A percentile compares a stretch with the other conserved stretches of the same genome.
These are phyloP conservation scores for Phalaenopsis hybrid DNA, from an alignment of 116 monocot genomes.

Conservation along the genomic window DNA sequence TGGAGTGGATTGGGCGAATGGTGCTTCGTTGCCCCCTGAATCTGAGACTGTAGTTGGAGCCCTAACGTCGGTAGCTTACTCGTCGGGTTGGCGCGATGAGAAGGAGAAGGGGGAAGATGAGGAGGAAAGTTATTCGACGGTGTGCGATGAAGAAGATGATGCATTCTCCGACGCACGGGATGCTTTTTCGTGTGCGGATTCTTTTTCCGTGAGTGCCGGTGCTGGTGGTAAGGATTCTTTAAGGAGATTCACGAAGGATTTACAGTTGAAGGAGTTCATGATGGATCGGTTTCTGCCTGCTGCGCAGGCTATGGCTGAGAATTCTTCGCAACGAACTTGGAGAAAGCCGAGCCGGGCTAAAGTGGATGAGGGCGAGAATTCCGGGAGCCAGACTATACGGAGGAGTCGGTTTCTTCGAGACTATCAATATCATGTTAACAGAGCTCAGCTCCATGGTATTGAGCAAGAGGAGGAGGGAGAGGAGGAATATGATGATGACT, in stretches of 20 bases:
- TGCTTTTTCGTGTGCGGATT: conserved; percentile 3
- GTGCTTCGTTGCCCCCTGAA: not conserved
- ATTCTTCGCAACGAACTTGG: not conserved
- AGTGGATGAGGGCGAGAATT: not conserved
- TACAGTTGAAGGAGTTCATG: conserved; percentile 6
- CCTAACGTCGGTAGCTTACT: not conserved
- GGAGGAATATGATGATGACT: not conserved
- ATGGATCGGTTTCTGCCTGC: conserved; percentile 19
- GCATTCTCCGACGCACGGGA: conserved; percentile 6
- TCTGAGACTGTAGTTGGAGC: not conserved
- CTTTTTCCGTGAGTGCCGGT: not conserved
- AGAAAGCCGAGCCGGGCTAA: not conserved
- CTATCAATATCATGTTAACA: conserved; percentile 1
- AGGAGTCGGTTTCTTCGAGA: not conserved
- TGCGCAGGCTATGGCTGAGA: conserved; percentile 10
- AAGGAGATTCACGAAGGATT: conserved; percentile 1
- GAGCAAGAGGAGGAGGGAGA: not conserved
- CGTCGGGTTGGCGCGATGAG: not conserved
- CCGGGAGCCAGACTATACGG: not conserved
- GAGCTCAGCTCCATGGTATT: not conserved
- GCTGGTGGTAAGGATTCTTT: not conserved
- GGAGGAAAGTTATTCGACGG: not conserved
- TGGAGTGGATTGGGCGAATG: not conserved
- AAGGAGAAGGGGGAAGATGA: not conserved
- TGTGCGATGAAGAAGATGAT: not conserved